Evolutionary conservation across 345 rosid genomes (phyloP).

Genomic region (Eucalyptus cloeziana): DNA sequence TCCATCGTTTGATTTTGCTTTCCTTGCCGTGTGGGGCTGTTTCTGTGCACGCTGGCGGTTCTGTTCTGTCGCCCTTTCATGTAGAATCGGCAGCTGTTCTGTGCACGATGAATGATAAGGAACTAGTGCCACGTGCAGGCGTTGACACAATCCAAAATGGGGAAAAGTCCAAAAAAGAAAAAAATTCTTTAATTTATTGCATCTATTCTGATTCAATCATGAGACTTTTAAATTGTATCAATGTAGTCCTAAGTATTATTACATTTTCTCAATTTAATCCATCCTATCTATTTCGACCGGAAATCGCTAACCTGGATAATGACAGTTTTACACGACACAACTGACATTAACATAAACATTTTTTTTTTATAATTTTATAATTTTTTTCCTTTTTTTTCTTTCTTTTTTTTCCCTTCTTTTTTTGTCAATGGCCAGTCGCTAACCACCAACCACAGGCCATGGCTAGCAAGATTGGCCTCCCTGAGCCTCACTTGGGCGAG

Average conservation of each 20-base stretch:
- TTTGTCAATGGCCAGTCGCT: not conserved
- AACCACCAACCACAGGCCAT: rapidly evolving
- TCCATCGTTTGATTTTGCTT: not conserved
- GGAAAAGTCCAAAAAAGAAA: not conserved
- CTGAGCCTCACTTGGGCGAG: not conserved
- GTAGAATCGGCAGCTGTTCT: not conserved
- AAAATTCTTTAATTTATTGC: not conserved
- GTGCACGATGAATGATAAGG: not conserved
- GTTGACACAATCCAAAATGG: not conserved
- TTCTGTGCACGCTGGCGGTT: not conserved
- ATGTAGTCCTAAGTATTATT: not conserved
- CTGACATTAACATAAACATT: rapidly evolving
- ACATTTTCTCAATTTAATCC: not conserved
- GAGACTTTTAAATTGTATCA: not conserved
- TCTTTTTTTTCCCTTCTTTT: not conserved
- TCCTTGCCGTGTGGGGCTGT: not conserved
- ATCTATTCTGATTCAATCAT: not conserved
- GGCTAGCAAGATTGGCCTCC: not conserved
- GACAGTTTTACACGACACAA: rapidly evolving
- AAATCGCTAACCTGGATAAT: rapidly evolving
- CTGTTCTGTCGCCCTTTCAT: not conserved
- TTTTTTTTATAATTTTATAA: not conserved
- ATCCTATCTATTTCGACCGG: not conserved
- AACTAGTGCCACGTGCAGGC: not conserved
- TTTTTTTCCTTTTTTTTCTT: not conserved